phyloP scores from a whole-genome alignment of 2,329 filamentous ascomycete genomes.

The Paecilomyces formosus region DNA sequence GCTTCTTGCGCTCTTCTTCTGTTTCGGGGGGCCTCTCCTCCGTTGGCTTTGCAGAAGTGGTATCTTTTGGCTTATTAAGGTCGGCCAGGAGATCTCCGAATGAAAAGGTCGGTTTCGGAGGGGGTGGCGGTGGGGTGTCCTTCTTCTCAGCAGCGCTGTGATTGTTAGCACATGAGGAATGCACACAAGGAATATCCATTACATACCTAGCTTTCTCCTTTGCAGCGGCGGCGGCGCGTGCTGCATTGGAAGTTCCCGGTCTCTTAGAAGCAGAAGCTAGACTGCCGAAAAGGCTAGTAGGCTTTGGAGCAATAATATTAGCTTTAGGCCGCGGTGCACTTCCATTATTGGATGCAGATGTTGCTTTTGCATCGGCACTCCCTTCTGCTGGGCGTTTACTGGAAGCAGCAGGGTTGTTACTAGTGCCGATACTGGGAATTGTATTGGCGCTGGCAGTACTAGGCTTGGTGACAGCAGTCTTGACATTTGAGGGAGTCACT shows the following conservation, averaged over 20 bases:
- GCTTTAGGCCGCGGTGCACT: constrained; percentile 27
- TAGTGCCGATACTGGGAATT: constrained; percentile 7
- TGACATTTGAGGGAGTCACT: constrained; percentile 26
- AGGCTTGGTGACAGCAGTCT: constrained; percentile 20
- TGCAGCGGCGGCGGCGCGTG: constrained; percentile 33
- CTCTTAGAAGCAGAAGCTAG: constrained; percentile 43
- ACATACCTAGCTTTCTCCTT: constrained; percentile 26
- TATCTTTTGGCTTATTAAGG: constrained; percentile 50
- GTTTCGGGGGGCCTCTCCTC: constrained; percentile 51
- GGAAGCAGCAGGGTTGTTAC: constrained; percentile 12
- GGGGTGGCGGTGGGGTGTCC: constrained; percentile 21
- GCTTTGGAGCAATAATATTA: constrained; percentile 34
- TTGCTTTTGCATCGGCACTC: constrained; percentile 23
- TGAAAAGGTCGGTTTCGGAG: constrained; percentile 38
- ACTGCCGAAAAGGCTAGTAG: constrained; percentile 39
- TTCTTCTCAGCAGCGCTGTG: constrained; percentile 27
- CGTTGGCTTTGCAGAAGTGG: constrained; percentile 42
- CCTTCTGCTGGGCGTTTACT: constrained; percentile 20
- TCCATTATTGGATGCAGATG: constrained; percentile 12
- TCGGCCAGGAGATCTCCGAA: constrained; percentile 44
- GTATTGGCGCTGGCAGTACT: constrained; percentile 9
- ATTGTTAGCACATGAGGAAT: constrained; percentile 8
- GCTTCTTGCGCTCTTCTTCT: constrained; percentile 51
- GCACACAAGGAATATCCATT: neutral
- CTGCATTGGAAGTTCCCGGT: constrained; percentile 44